These are phyloP conservation scores for Aspergillus persii DNA, from an alignment of 2,329 filamentous ascomycete species.

Conservation along the genomic window DNA sequence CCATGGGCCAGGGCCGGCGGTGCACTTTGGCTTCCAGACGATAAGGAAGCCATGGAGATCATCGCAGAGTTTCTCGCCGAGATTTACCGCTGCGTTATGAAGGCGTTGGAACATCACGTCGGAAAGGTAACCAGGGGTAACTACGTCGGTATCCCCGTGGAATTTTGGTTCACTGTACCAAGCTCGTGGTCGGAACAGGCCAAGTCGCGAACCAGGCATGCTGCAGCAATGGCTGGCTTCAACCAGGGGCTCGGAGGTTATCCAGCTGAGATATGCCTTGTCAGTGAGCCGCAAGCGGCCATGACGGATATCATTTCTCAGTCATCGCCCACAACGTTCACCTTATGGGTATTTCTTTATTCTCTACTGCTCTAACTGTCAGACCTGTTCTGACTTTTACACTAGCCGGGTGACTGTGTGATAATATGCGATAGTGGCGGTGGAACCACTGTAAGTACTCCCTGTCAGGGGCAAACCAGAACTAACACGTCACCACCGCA, in stretches of 20 bases:
- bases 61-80: background rate
- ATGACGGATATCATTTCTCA: background rate
- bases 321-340: background rate
- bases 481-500: background rate
- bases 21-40: background rate
- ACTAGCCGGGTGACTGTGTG: background rate
- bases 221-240: background rate
- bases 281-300: background rate
- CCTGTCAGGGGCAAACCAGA: background rate
- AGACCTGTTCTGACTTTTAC: background rate
- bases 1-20: background rate
- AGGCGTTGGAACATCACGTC: background rate
- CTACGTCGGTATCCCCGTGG: background rate
- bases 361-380: background rate
- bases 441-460: background rate
- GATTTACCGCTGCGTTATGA: background rate
- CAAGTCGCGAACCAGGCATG: background rate
- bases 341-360: background rate
- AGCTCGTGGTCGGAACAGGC: background rate
- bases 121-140: background rate
- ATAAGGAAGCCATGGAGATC: background rate
- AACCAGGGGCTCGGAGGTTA: background rate
- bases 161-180: background rate
- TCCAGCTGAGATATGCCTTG: background rate
- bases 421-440: background rate